Percentiles rank a stretch among this genome's conserved stretches.
Evolutionary conservation across 495 filamentous ascomycete genomes (phyloP).

Genomic region (Xylaria intraflava): DNA sequence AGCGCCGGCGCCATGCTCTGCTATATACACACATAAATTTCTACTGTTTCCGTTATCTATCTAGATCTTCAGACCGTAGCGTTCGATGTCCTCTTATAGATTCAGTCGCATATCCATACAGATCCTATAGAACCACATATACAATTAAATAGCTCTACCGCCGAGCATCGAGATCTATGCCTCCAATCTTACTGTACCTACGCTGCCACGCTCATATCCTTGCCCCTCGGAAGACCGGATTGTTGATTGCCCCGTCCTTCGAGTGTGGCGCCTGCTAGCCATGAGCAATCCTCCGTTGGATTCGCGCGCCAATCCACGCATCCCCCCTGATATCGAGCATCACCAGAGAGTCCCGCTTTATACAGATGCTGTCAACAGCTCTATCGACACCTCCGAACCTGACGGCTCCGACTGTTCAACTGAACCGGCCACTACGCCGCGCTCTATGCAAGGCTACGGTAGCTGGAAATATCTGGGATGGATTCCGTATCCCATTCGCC

Average conservation of each 20-base stretch:
- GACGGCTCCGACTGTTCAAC: constrained; percentile 20
- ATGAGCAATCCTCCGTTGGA: constrained; percentile 24
- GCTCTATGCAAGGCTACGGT: constrained; percentile 34
- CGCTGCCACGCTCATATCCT: not conserved
- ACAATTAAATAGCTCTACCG: not conserved
- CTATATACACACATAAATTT: not conserved
- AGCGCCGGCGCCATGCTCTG: not conserved
- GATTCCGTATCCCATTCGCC: constrained; percentile 44
- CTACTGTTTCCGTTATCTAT: not conserved
- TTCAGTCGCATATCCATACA: not conserved
- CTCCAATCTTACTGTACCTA: not conserved
- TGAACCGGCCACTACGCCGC: constrained; percentile 27
- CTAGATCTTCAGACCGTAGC: not conserved
- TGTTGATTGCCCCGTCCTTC: not conserved
- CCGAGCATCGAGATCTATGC: not conserved
- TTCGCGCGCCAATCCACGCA: constrained; percentile 8
- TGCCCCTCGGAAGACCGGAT: not conserved
- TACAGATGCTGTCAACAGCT: constrained; percentile 18
- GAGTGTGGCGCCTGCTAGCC: constrained; percentile 1
- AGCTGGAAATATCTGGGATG: constrained; percentile 33
- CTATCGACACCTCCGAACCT: constrained; percentile 16
- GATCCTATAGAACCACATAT: not conserved
- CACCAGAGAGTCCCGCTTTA: constrained; percentile 19
- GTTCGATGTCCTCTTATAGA: not conserved
- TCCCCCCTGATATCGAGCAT: constrained; percentile 23